These are phyloP conservation scores for Osmanthus fragrans DNA, from an alignment of 257 asterid species.

Conservation along the genomic window DNA sequence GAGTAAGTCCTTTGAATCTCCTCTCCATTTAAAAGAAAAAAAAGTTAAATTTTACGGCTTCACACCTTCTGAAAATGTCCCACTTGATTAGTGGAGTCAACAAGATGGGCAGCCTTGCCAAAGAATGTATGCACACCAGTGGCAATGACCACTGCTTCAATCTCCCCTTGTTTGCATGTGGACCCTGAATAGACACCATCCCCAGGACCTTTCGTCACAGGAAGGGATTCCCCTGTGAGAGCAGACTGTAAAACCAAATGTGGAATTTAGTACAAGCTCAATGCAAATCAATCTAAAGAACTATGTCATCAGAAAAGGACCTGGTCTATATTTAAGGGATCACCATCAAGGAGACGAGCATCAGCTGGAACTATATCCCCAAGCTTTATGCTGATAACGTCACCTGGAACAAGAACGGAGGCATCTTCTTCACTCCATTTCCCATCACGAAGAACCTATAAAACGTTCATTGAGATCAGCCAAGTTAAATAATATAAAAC, in stretches of 20 bases:
- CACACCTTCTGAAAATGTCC: slow-evolving; percentile 48
- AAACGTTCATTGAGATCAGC: not conserved
- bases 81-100: slow-evolving; percentile 40
- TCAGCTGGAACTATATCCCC: slow-evolving; percentile 47
- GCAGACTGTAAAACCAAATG: slow-evolving; percentile 34
- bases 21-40: not conserved
- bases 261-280: not conserved
- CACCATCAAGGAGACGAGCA: slow-evolving; percentile 45
- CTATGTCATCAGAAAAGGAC: slow-evolving; percentile 9
- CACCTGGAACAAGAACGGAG: slow-evolving; percentile 35
- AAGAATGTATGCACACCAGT: slow-evolving; percentile 49
- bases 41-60: not conserved
- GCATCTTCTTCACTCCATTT: slow-evolving; percentile 23
- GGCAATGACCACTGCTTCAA: slow-evolving; percentile 42
- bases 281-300: slow-evolving; percentile 1
- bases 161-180: slow-evolving; percentile 49
- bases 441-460: slow-evolving; percentile 24
- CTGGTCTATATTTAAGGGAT: slow-evolving; percentile 46
- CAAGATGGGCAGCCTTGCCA: slow-evolving; percentile 53
- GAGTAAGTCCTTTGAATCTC: not conserved
- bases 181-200: slow-evolving; percentile 45
- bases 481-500: not conserved
- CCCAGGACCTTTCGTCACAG: slow-evolving; percentile 39
- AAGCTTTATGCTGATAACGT: slow-evolving; percentile 37
- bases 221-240: slow-evolving; percentile 45